Percentiles rank a stretch among this genome's conserved stretches.
Conservation (phyloP, 352 stramenopile species). For the Globisporangium ultimum region DNA sequence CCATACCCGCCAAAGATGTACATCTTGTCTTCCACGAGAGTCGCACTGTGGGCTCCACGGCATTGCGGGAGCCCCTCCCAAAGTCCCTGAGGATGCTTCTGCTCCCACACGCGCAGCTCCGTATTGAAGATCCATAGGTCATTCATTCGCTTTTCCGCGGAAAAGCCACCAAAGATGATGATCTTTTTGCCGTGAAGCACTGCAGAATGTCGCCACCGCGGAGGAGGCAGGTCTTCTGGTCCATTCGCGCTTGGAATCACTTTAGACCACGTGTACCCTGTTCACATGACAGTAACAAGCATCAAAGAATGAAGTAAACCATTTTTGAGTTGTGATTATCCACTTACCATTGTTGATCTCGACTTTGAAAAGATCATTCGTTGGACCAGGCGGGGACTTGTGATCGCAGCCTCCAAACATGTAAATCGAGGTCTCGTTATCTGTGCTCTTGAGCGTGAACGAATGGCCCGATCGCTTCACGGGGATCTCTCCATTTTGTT, state of each 20-base stretch:
- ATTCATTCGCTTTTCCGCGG: conserved; percentile 92
- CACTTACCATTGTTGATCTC: conserved; percentile 83
- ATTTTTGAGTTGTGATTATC: too few relatives aligned
- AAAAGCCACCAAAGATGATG: conserved; percentile 95
- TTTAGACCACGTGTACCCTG: conserved; percentile 73
- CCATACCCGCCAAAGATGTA: conserved; percentile 96
- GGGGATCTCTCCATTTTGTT: conserved; percentile 91
- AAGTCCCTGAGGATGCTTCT: conserved; percentile 84
- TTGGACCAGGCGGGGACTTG: conserved; percentile 89
- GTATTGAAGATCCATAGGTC: conserved; percentile 97
- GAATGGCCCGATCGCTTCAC: conserved; percentile 94
- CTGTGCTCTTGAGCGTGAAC: conserved; percentile 87
- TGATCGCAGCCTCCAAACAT: conserved; percentile 91
- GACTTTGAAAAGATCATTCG: conserved; percentile 92
- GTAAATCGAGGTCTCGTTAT: conserved; percentile 67
- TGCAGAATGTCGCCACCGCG: conserved; percentile 84
- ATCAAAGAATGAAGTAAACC: background rate
- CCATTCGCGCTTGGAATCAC: conserved; percentile 30
- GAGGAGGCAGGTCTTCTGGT: conserved; percentile 58
- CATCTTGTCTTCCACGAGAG: conserved; percentile 87
- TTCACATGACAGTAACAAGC: background rate
- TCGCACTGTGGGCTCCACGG: conserved; percentile 89
- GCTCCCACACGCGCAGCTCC: conserved; percentile 90
- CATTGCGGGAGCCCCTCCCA: conserved; percentile 90
- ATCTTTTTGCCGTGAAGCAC: conserved; percentile 84